Percentiles rank a stretch among this genome's conserved stretches.
Conservation (phyloP, 1,139 yeast species). For the Pichia sp. region DNA sequence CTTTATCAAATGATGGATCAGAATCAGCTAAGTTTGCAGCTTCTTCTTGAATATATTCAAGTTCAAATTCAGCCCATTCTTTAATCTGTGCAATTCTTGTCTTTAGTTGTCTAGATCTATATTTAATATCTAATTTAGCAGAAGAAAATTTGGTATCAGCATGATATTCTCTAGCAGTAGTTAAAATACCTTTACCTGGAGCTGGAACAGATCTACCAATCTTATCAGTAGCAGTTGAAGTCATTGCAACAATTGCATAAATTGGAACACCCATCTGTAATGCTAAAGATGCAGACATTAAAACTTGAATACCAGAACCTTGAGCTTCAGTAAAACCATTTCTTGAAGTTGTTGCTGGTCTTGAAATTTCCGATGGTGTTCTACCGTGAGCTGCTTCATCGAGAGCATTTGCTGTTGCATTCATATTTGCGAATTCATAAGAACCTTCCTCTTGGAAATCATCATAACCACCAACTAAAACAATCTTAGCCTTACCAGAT, state of each 20-base stretch:
- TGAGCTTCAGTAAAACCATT: slow-evolving; percentile 99
- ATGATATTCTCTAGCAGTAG: slow-evolving; percentile 93
- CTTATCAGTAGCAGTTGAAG: slow-evolving; percentile 97
- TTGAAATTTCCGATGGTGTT: slow-evolving; percentile 96
- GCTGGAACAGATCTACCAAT: slow-evolving; percentile 99
- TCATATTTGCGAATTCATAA: slow-evolving; percentile 96
- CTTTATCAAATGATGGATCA: slow-evolving; percentile 35
- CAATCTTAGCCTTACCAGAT: slow-evolving; percentile 90
- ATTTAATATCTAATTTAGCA: slow-evolving; percentile 79
- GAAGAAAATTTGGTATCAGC: slow-evolving; percentile 76
- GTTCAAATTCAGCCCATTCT: slow-evolving; percentile 79
- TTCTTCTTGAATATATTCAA: slow-evolving; percentile 63
- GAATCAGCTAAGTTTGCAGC: slow-evolving; percentile 46
- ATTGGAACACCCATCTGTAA: slow-evolving; percentile 98
- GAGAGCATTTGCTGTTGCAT: slow-evolving; percentile 86
- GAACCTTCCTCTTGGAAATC: slow-evolving; percentile 99
- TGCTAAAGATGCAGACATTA: slow-evolving; percentile 94
- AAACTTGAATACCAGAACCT: slow-evolving; percentile 97
- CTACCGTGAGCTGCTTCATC: slow-evolving; percentile 93
- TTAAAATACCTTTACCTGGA: slow-evolving; percentile 98
- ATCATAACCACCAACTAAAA: slow-evolving; percentile 97
- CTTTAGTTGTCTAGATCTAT: slow-evolving; percentile 88
- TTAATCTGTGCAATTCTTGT: slow-evolving; percentile 73
- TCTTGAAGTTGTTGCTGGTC: slow-evolving; percentile 96
- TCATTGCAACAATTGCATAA: slow-evolving; percentile 87